Base-by-base conservation (phyloP, 2,329 filamentous ascomycete species). In the Metarhizium robertsii region DNA sequence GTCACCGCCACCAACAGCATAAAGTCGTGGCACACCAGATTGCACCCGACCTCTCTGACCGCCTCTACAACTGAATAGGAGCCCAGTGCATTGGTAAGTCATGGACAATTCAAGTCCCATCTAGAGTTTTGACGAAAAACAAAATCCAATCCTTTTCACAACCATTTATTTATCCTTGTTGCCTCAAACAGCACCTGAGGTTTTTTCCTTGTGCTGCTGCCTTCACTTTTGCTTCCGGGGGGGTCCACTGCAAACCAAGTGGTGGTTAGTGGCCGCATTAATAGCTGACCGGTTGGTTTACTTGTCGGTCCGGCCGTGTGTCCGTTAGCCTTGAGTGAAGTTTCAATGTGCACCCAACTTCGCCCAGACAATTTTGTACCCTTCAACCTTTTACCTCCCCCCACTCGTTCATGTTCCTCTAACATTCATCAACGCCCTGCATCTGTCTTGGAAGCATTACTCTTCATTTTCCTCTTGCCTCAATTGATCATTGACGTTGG, bases 331-430 rank as follows among this genome's bases (percentile, higher is more conserved):
- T 29, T 32, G 36, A 47, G 47, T 32, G 38, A 14, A 30, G 48
- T 40, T 30, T 16, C 34, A 40, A 43, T 48, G 48, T 59, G 53
- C 56, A 51, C 59, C 58, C 54, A 58, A 57, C 56, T 58, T 58
- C 29, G 51, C 49, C 56, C 58, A 56, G 56, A 6, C n/a, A 25
- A 25, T 25, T 25, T 25, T 4, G 25, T 25, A 34, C 50, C 53
- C 46, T 57, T 57, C 52, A 53, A 58, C 36, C 53, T 54, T 55
- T 56, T 53, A 40, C 43, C 47, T 47, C 34, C 46, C 14, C 29
- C 20, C 50, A 47, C 30, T 18, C 38, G 30, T 8, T 13, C 25
- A 14, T 25, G 7, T 30, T 16, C 42, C 42, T 16, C 14, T 48
- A 6, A 20, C 20, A 14, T 14, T 46, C 10, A 30, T 30, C 45